Percentiles rank a stretch among this genome's conserved stretches.
These are phyloP conservation scores for Aotearoamyces nothofagi DNA, from an alignment of 2,329 filamentous ascomycete genomes.

Conservation along the genomic window DNA sequence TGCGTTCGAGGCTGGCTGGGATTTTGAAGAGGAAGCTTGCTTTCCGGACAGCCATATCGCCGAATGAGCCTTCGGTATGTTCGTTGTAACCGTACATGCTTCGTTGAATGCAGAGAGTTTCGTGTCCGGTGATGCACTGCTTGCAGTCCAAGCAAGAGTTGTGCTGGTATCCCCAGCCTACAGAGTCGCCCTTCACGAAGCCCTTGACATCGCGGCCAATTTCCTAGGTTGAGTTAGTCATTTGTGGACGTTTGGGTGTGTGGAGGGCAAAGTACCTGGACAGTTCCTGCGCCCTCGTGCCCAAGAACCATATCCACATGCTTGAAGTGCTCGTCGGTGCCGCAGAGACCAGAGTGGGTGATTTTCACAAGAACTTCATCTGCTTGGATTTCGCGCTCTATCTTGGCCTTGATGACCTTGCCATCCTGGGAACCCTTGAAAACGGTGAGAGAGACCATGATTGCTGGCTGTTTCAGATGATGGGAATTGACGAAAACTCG, in stretches of 20 bases:
- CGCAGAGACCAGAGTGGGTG: slow-evolving; percentile 53
- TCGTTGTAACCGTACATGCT: slow-evolving; percentile 26
- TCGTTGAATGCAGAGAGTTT: slow-evolving; percentile 26
- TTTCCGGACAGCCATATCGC: slow-evolving; percentile 23
- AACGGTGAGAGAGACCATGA: too few relatives aligned
- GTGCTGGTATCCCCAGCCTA: slow-evolving; percentile 30
- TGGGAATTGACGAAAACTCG: too few relatives aligned
- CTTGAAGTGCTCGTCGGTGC: slow-evolving; percentile 33
- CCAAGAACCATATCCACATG: slow-evolving; percentile 26
- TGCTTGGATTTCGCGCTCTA: slow-evolving; percentile 9
- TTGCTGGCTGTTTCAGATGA: too few relatives aligned
- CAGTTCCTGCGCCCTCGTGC: slow-evolving; percentile 33
- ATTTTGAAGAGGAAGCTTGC: slow-evolving; percentile 24
- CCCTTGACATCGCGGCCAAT: slow-evolving; percentile 25
- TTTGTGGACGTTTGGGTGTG: too few relatives aligned
- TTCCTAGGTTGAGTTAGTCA: too few relatives aligned
- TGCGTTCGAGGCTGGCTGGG: slow-evolving; percentile 22
- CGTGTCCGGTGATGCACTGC: slow-evolving; percentile 27
- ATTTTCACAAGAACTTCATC: slow-evolving; percentile 45
- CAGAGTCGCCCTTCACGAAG: slow-evolving; percentile 27
- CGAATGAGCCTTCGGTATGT: slow-evolving; percentile 32
- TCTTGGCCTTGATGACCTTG: too few relatives aligned
- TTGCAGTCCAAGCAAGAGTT: slow-evolving; percentile 27
- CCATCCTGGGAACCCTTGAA: too few relatives aligned
- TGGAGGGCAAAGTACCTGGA: slow-evolving; percentile 13